Conservation (phyloP, 805 yeast species). For the Teunomyces gatunensis region DNA sequence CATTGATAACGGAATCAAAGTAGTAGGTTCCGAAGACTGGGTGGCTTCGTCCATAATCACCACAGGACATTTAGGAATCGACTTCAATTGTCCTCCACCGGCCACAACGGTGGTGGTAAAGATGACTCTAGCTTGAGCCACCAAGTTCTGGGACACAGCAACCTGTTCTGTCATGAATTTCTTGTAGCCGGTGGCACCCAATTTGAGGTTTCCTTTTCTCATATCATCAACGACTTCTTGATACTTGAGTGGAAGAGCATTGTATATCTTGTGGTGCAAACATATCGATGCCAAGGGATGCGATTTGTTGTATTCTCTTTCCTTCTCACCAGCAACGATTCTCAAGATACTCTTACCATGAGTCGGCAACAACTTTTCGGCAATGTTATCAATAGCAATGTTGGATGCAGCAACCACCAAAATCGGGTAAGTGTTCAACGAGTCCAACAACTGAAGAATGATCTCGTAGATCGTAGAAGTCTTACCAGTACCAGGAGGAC, state of each 20-base stretch:
- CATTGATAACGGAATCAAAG: slow-evolving; percentile 68
- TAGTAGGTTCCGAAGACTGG: slow-evolving; percentile 70
- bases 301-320: slow-evolving; percentile 53
- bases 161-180: slow-evolving; percentile 46
- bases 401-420: slow-evolving; percentile 75
- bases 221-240: slow-evolving; percentile 44
- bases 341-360: slow-evolving; percentile 54
- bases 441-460: slow-evolving; percentile 52
- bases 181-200: slow-evolving; percentile 43
- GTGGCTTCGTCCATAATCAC: slow-evolving; percentile 80
- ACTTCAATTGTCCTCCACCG: slow-evolving; percentile 62
- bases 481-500: slow-evolving; percentile 46
- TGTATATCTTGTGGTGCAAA: slow-evolving; percentile 57
- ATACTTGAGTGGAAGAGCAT: slow-evolving; percentile 45
- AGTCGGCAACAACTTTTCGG: slow-evolving; percentile 57
- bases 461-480: slow-evolving; percentile 44
- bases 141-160: slow-evolving; percentile 46
- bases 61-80: slow-evolving; percentile 54
- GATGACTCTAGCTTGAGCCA: slow-evolving; percentile 65
- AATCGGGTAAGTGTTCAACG: slow-evolving; percentile 58
- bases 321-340: slow-evolving; percentile 59
- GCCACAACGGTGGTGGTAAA: slow-evolving; percentile 73
- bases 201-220: slow-evolving; percentile 22
- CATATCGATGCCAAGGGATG: slow-evolving; percentile 61
- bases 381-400: slow-evolving; percentile 73